Evolutionary conservation across 78 protist genomes (phyloP).

Genomic region (Blattamonas nauphoetae): DNA sequence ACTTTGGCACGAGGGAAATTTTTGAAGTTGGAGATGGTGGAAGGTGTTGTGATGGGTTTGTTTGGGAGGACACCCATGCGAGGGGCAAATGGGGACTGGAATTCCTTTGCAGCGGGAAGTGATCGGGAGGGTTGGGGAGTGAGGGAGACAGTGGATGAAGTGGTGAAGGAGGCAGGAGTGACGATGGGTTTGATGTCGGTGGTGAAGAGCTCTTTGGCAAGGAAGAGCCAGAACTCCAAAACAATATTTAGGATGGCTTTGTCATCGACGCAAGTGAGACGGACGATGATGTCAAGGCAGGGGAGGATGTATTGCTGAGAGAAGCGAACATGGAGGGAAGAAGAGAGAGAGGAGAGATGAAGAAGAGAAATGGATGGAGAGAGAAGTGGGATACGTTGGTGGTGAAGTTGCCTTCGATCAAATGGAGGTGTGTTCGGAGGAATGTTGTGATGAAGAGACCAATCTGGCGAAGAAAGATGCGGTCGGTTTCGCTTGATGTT

Average conservation of each 20-base stretch:
- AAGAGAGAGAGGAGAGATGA: neutral
- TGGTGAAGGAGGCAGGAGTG: neutral
- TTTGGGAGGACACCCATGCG: too few relatives aligned
- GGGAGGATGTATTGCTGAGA: slow-evolving; percentile 1
- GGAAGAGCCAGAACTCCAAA: slow-evolving; percentile 83
- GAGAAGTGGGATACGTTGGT: neutral
- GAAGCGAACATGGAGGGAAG: neutral
- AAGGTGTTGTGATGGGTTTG: neutral
- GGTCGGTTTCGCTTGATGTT: neutral
- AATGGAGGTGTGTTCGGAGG: neutral
- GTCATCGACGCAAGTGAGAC: slow-evolving; percentile 75
- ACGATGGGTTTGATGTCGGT: neutral
- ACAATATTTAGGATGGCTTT: slow-evolving; percentile 83
- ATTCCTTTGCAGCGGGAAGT: too few relatives aligned
- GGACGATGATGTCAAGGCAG: slow-evolving; percentile 48
- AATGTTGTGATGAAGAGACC: neutral
- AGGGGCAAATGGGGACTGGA: neutral
- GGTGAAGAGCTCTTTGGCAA: slow-evolving; percentile 29
- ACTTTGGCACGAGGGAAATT: neutral
- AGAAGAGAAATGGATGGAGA: neutral
- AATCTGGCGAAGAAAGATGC: neutral
- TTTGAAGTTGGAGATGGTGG: neutral
- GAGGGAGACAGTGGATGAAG: neutral
- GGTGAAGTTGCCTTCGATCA: neutral
- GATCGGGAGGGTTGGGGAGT: too few relatives aligned